Evolutionary conservation across 108 stramenopile genomes (phyloP).

Genomic region (Cyclotella cryptica): DNA sequence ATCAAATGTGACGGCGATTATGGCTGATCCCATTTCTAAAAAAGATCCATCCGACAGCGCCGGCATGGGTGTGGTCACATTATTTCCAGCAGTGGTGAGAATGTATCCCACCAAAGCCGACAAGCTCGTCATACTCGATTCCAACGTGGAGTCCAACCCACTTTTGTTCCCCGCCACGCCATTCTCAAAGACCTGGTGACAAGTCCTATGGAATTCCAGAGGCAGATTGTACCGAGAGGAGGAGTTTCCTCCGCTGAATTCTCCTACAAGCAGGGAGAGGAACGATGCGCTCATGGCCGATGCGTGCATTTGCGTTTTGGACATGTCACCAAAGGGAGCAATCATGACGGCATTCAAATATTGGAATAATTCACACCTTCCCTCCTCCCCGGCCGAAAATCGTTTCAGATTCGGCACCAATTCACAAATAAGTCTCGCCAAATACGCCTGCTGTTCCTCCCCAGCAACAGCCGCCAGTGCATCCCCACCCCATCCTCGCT

Average conservation of each 20-base stretch:
- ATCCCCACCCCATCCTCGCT: slow-evolving; percentile 64
- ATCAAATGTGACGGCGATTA: slow-evolving; percentile 67
- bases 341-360: slow-evolving; percentile 20
- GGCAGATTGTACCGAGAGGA: slow-evolving; percentile 71
- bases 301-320: slow-evolving; percentile 25
- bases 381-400: slow-evolving; percentile 13
- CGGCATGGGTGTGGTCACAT: slow-evolving; percentile 10
- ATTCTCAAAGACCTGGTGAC: slow-evolving; percentile 70
- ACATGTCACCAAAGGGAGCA: slow-evolving; percentile 27
- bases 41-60: slow-evolving; percentile 24
- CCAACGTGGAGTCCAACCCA: slow-evolving; percentile 45
- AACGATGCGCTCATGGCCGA: slow-evolving; percentile 60
- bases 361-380: slow-evolving; percentile 19
- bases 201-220: slow-evolving; percentile 75
- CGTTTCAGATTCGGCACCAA: slow-evolving; percentile 21
- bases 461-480: background rate
- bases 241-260: slow-evolving; percentile 76
- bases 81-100: slow-evolving; percentile 35
- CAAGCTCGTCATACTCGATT: slow-evolving; percentile 38
- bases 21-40: slow-evolving; percentile 49
- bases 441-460: slow-evolving; percentile 30
- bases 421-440: background rate
- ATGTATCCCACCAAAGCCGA: slow-evolving; percentile 40
- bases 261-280: slow-evolving; percentile 64
- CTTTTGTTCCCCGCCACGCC: slow-evolving; percentile 27